These are phyloP conservation scores for Didymella segeticola DNA, from an alignment of 2,329 filamentous ascomycete species.

Conservation along the genomic window DNA sequence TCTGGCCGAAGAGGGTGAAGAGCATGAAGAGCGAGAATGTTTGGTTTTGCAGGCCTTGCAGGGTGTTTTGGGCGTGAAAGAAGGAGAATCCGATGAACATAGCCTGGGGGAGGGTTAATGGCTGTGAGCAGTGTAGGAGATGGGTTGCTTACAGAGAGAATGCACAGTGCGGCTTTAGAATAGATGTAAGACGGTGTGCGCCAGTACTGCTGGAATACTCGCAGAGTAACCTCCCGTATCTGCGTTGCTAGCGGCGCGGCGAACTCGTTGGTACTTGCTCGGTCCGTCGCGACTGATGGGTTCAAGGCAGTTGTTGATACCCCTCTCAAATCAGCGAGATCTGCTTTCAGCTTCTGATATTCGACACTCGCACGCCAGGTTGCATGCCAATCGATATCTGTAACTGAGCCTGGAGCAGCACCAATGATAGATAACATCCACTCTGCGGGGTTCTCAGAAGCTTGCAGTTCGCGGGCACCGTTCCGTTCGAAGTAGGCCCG, in stretches of 20 bases:
- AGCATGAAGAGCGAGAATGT: constrained; percentile 88
- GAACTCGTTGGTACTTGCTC: constrained; percentile 74
- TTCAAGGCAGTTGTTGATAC: constrained; percentile 40
- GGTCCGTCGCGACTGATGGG: constrained; percentile 52
- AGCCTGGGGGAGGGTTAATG: too few species aligned
- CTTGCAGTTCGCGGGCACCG: constrained; percentile 69
- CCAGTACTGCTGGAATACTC: constrained; percentile 93
- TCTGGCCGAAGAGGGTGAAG: constrained; percentile 78
- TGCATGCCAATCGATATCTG: constrained; percentile 60
- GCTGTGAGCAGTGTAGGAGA: too few species aligned
- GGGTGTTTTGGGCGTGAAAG: constrained; percentile 72
- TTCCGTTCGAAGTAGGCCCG: constrained; percentile 79
- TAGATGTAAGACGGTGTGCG: constrained; percentile 89
- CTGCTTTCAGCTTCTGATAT: constrained; percentile 52
- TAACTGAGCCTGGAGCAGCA: constrained; percentile 57
- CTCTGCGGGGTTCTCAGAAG: constrained; percentile 79
- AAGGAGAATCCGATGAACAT: constrained; percentile 87
- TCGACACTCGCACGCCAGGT: constrained; percentile 58
- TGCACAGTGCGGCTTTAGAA: constrained; percentile 75
- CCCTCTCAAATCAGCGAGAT: constrained; percentile 46
- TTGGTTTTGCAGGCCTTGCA: constrained; percentile 83
- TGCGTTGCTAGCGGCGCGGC: constrained; percentile 76
- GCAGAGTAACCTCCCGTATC: constrained; percentile 69
- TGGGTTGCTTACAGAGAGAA: too few species aligned
- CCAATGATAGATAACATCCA: constrained; percentile 73